A percentile compares a stretch with the other conserved stretches of the same genome.
These are phyloP conservation scores for Cubamyces lactineus DNA, from an alignment of 768 basidiomycete species.

Conservation along the genomic window DNA sequence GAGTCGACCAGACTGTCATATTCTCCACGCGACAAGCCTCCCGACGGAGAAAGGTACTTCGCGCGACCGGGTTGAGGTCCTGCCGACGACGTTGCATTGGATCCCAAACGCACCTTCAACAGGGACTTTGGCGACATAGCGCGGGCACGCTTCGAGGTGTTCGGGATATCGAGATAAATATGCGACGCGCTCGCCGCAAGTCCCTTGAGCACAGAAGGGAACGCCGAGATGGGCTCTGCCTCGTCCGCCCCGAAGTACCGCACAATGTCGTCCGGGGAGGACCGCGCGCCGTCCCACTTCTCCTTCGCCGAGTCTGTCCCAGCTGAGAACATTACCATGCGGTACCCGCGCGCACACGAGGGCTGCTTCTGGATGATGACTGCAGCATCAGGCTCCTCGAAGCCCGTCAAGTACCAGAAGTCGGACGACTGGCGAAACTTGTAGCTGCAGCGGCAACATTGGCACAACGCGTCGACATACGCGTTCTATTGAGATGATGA, in stretches of 20 bases:
- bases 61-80: neutral
- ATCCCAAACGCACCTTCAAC: slow-evolving; percentile 44
- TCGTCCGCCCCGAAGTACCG: slow-evolving; percentile 79
- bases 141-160: slow-evolving; percentile 16
- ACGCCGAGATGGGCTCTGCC: slow-evolving; percentile 57
- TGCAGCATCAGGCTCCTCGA: slow-evolving; percentile 91
- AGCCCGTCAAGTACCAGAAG: slow-evolving; percentile 96
- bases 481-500: slow-evolving; percentile 2
- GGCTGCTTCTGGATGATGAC: slow-evolving; percentile 81
- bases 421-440: slow-evolving; percentile 92
- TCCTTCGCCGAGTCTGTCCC: slow-evolving; percentile 78
- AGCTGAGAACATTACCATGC: slow-evolving; percentile 81
- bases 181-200: slow-evolving; percentile 32
- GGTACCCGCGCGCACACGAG: slow-evolving; percentile 68
- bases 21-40: slow-evolving; percentile 42
- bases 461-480: neutral
- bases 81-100: neutral
- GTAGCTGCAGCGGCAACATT: slow-evolving; percentile 58
- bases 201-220: slow-evolving; percentile 61
- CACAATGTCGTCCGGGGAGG: slow-evolving; percentile 66
- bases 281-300: slow-evolving; percentile 92
- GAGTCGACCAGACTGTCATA: slow-evolving; percentile 59
- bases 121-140: slow-evolving; percentile 53
- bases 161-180: slow-evolving; percentile 47
- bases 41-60: slow-evolving; percentile 31